phyloP scores from a whole-genome alignment of 2,329 filamentous ascomycete species.

The Chaetomiaceae sp. region DNA sequence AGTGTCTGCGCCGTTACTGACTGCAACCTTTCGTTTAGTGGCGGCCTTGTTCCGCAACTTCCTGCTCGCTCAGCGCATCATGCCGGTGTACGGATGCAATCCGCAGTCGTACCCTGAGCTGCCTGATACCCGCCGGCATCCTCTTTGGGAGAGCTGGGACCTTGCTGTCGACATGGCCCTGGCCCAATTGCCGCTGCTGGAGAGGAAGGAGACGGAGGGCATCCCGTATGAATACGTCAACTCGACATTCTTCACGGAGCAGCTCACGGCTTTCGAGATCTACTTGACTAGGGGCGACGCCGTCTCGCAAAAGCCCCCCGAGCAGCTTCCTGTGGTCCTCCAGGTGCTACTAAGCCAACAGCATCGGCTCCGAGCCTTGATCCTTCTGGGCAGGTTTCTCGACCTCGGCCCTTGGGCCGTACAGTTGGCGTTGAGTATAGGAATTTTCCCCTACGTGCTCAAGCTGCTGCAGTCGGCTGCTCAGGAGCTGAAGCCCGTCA shows the following conservation, averaged over 20 bases:
- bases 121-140: conserved; percentile 92
- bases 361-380: conserved; percentile 83
- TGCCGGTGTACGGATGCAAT: conserved; percentile 94
- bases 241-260: conserved; percentile 94
- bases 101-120: conserved; percentile 86
- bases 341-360: conserved; percentile 95
- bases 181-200: conserved; percentile 79
- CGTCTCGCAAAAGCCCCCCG: conserved; percentile 78
- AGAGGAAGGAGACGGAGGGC: conserved; percentile 68
- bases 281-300: conserved; percentile 80
- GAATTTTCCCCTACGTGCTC: conserved; percentile 97
- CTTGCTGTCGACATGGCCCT: conserved; percentile 93
- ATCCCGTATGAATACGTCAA: conserved; percentile 88
- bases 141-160: conserved; percentile 97
- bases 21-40: conserved; percentile 50
- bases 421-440: conserved; percentile 94
- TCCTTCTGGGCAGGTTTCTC: conserved; percentile 86
- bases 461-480: conserved; percentile 95
- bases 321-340: conserved; percentile 92
- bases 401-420: conserved; percentile 97
- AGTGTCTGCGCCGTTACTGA: not conserved
- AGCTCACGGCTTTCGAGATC: conserved; percentile 94
- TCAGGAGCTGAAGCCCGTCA: conserved; percentile 90
- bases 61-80: conserved; percentile 86
- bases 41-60: conserved; percentile 96